Percentiles rank a stretch among this genome's conserved stretches.
Conservation (phyloP, 2,329 filamentous ascomycete species). For the Fusarium pilosicola region DNA sequence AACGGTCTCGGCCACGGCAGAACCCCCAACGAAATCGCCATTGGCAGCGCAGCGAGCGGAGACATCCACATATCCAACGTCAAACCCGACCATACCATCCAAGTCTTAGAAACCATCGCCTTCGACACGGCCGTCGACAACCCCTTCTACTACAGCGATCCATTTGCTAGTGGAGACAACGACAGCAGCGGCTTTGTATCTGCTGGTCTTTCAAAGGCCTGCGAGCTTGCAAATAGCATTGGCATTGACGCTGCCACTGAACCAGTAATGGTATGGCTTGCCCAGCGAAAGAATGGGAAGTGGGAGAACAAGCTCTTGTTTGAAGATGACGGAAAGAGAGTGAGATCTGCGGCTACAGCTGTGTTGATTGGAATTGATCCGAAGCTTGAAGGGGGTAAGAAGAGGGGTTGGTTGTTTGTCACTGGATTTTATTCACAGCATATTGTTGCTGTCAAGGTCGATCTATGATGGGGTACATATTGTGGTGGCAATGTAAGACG, state of each 20-base stretch:
- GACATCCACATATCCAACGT: conserved; percentile 55
- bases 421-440: conserved; percentile 63
- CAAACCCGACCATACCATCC: conserved; percentile 31
- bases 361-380: conserved; percentile 65
- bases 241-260: conserved; percentile 52
- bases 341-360: conserved; percentile 62
- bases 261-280: conserved; percentile 59
- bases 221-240: conserved; percentile 49
- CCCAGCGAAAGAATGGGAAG: conserved; percentile 6
- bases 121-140: conserved; percentile 64
- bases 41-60: conserved; percentile 57
- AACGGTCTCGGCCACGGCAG: conserved; percentile 66
- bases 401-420: conserved; percentile 66
- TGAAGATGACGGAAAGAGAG: conserved; percentile 63
- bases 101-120: conserved; percentile 50
- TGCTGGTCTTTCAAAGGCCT: conserved; percentile 56
- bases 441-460: conserved; percentile 62
- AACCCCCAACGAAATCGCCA: conserved; percentile 53
- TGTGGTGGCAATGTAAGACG: background rate
- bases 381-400: conserved; percentile 52
- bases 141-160: conserved; percentile 66
- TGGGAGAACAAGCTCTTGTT: conserved; percentile 64
- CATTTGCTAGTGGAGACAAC: conserved; percentile 52
- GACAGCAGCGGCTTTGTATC: conserved; percentile 63
- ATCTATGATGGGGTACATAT: conserved; percentile 46